Evolutionary conservation across 371 early-diverging fungal genomes (phyloP).

Genomic region (Mortierella polycephala): DNA sequence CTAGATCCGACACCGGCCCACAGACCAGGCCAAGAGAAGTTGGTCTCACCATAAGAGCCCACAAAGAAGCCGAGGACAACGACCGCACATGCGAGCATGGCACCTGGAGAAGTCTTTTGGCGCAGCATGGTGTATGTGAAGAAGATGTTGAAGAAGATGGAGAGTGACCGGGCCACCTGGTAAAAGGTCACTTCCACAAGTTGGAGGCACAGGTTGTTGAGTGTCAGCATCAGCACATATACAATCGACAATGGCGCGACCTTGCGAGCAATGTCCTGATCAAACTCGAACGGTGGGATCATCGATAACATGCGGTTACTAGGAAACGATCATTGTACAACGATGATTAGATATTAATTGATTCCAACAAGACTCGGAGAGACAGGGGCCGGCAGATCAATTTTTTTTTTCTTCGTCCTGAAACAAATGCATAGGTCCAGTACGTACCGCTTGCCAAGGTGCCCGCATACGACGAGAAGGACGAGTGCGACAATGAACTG

Average conservation of each 20-base stretch:
- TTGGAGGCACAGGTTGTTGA: conserved; percentile 77
- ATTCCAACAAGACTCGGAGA: too few relatives aligned
- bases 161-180: conserved; percentile 78
- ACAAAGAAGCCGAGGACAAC: conserved; percentile 79
- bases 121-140: conserved; percentile 74
- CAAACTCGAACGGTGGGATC: conserved; percentile 78
- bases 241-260: conserved; percentile 75
- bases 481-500: conserved; percentile 74
- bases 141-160: conserved; percentile 78
- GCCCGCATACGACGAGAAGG: conserved; percentile 68
- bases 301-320: conserved; percentile 68
- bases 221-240: conserved; percentile 77
- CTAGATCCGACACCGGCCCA: conserved; percentile 76
- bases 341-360: background rate
- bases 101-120: conserved; percentile 64
- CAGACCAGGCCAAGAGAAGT: conserved; percentile 77
- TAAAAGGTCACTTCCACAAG: conserved; percentile 81
- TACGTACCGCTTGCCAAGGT: conserved; percentile 68
- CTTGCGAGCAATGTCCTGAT: conserved; percentile 62
- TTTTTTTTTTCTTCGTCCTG: too few relatives aligned
- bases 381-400: too few relatives aligned
- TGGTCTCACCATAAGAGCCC: conserved; percentile 77
- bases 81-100: conserved; percentile 70
- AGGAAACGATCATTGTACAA: background rate
- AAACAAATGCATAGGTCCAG: background rate